phyloP scores from a whole-genome alignment of 495 filamentous ascomycete genomes.

The Chaetomium fimeti region DNA sequence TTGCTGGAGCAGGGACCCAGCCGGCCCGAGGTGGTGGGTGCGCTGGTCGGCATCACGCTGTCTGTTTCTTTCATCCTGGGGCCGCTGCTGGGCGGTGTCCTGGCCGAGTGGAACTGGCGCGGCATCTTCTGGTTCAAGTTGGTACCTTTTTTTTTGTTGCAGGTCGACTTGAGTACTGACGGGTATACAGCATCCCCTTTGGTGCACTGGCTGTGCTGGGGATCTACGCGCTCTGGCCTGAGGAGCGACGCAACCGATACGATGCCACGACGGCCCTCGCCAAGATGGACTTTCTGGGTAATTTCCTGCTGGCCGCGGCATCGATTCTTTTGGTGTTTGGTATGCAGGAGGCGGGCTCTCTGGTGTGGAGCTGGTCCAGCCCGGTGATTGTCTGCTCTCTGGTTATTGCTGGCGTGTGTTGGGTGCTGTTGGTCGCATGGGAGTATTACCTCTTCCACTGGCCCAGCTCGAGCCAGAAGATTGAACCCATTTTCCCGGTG shows the following conservation, averaged over 20 bases:
- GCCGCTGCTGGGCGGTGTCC: constrained; percentile 66
- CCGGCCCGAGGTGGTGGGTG: constrained; percentile 47
- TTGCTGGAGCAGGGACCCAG: constrained; percentile 55
- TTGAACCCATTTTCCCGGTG: constrained; percentile 46
- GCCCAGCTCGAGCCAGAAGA: constrained; percentile 16
- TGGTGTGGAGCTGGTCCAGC: constrained; percentile 47
- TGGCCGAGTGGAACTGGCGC: constrained; percentile 64
- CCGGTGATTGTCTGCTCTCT: constrained; percentile 46
- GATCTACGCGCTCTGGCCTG: constrained; percentile 54
- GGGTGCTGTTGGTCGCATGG: constrained; percentile 49
- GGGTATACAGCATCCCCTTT: constrained; percentile 51
- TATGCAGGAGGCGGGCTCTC: constrained; percentile 56
- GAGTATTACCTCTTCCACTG: constrained; percentile 42
- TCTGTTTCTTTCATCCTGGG: constrained; percentile 55
- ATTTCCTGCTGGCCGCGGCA: constrained; percentile 51
- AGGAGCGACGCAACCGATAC: constrained; percentile 30
- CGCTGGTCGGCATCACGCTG: constrained; percentile 45
- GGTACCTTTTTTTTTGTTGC: constrained; percentile 3
- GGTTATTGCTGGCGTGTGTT: constrained; percentile 46
- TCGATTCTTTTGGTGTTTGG: constrained; percentile 58
- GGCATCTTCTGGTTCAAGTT: constrained; percentile 74
- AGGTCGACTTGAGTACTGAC: neutral
- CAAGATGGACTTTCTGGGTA: constrained; percentile 59
- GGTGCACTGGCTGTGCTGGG: constrained; percentile 55
- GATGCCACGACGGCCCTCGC: constrained; percentile 32